phyloP scores from a whole-genome alignment of 768 basidiomycete genomes.

The Rhizopogon vinicolor region DNA sequence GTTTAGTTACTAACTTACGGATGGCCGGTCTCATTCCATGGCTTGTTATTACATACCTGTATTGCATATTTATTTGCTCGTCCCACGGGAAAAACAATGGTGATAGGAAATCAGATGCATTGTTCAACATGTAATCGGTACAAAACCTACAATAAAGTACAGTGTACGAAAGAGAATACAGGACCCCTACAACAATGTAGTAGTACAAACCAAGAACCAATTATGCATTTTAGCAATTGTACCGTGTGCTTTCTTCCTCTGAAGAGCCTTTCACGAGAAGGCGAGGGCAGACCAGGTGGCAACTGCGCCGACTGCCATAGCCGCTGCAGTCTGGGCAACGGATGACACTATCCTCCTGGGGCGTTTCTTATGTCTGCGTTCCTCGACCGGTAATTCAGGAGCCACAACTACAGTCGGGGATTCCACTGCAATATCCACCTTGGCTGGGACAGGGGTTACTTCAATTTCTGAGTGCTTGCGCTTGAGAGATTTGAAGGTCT shows the following conservation, averaged over 20 bases:
- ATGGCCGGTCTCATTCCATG: neutral
- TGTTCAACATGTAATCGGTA: neutral
- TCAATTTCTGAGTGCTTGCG: constrained; percentile 53
- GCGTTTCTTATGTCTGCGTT: constrained; percentile 36
- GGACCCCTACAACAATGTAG: neutral
- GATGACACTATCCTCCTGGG: constrained; percentile 32
- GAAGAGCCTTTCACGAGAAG: constrained; percentile 39
- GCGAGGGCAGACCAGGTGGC: constrained; percentile 73
- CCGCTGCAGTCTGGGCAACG: constrained; percentile 55
- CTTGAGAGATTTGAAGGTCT: constrained; percentile 43
- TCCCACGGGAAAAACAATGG: neutral
- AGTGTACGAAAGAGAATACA: neutral
- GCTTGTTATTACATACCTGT: neutral
- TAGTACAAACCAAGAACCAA: constrained; percentile 1
- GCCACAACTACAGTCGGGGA: neutral
- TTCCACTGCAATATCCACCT: neutral
- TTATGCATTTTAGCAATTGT: neutral
- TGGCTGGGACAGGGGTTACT: constrained; percentile 1
- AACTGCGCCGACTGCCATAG: constrained; percentile 62
- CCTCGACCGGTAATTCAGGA: constrained; percentile 3
- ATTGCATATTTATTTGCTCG: neutral
- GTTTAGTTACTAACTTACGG: constrained; percentile 14
- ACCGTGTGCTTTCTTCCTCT: neutral
- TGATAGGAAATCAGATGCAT: neutral
- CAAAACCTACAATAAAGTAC: constrained; percentile 1